These are phyloP conservation scores for Pichia inconspicua DNA, from an alignment of 1,139 yeast genomes.

Conservation along the genomic window DNA sequence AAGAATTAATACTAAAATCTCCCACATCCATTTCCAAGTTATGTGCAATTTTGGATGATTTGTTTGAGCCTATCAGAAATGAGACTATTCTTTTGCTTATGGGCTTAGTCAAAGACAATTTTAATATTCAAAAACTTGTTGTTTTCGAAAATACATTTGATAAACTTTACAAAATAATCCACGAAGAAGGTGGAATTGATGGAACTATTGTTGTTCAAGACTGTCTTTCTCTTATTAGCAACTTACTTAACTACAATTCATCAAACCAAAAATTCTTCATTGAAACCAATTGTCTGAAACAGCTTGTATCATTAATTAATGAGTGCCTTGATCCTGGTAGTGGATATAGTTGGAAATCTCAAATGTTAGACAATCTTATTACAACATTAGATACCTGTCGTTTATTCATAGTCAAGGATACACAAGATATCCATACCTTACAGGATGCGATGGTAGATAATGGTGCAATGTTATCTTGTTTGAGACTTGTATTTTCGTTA, in stretches of 20 bases:
- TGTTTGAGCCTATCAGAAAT: slow-evolving; percentile 83
- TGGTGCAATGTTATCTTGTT: slow-evolving; percentile 57
- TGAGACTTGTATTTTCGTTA: slow-evolving; percentile 63
- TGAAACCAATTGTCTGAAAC: slow-evolving; percentile 73
- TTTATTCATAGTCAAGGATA: slow-evolving; percentile 67
- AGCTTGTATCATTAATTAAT: slow-evolving; percentile 52
- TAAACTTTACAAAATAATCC: slow-evolving; percentile 64
- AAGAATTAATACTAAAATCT: slow-evolving; percentile 61
- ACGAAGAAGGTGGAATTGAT: slow-evolving; percentile 81
- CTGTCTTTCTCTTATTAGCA: slow-evolving; percentile 67
- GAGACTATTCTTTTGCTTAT: slow-evolving; percentile 78
- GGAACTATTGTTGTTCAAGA: slow-evolving; percentile 92
- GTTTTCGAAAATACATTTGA: slow-evolving; percentile 95
- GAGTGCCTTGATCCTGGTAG: slow-evolving; percentile 42
- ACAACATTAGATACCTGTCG: slow-evolving; percentile 67
- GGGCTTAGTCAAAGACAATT: slow-evolving; percentile 74
- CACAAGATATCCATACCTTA: slow-evolving; percentile 51
- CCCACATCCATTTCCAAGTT: slow-evolving; percentile 78
- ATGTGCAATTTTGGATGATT: slow-evolving; percentile 61
- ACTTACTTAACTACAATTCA: slow-evolving; percentile 72
- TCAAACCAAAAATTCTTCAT: slow-evolving; percentile 85
- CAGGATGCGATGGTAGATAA: slow-evolving; percentile 57
- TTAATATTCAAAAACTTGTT: slow-evolving; percentile 83
- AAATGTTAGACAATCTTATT: slow-evolving; percentile 56
- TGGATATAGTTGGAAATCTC: slow-evolving; percentile 61